Base-by-base conservation (phyloP, 78 protist genomes). In the Emiliania huxleyi region DNA sequence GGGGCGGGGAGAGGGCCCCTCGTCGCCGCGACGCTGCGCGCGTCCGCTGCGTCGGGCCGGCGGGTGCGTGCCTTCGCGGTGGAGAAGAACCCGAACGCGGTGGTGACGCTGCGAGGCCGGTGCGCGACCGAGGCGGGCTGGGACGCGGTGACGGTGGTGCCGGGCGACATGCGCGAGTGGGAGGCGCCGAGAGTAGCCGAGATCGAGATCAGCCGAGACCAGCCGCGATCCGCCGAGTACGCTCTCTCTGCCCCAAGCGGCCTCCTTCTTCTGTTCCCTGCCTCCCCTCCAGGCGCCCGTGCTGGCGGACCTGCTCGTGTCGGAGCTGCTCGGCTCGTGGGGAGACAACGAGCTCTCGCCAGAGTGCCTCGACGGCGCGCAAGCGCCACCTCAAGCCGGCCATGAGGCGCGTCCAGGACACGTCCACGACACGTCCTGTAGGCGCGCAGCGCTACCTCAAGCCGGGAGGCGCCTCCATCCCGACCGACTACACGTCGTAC, bases 1-100 rank as follows among this genome's bases (percentile, higher is more conserved):
- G 99, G 99, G 33, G 99, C 99, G 2, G 99, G 99, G 25, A 93
- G 99, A 3, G 99, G 99, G 52, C 99, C 99, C 5, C 95, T 99
- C 1, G 99, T 99, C 22, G 81, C 88, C 21, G 93, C 93, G 0
- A 1, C 75, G 18, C 40, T 90, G 56, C 43, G 62, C 8, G 96
- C 96, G 26, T 19, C 91, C 43, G 96, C 42, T 33, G 69, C 85
- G 0, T 52, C 96, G 4, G 89, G 46, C 26, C n/a, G 91, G 21
- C 40, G 33, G 22, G 49, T 97, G 29, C 69, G 38, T 2, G 94
- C 97, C 35, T 96, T 88, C 48, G 99, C 99, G 4, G 96, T 99
- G 48, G 99, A 99, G 89, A 99, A 99, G 97, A 99, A 99, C 94
- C 98, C 99, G 43, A 95, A 95, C 48, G 99, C 99, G 3, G 94